Base-by-base conservation (phyloP, 768 basidiomycete species). In the Fomitopsis serialis region DNA sequence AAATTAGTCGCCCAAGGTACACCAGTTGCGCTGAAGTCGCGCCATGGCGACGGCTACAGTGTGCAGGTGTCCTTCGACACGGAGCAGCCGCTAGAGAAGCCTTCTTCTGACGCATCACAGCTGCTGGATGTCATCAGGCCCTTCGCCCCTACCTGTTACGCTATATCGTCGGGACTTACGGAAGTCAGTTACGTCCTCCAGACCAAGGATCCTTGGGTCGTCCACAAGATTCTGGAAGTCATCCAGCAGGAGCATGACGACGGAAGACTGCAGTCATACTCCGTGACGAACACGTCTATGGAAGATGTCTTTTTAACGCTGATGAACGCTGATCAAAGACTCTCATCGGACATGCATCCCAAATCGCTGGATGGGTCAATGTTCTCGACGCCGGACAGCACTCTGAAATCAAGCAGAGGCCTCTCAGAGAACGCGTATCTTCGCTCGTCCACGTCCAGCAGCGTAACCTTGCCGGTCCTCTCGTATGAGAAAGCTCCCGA, bases 231-330 rank as follows among this genome's bases (percentile, higher is more conserved):
- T 13, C 74, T 90, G n/a, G 72, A 74, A 24, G 44, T 81, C 3
- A 67, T 90, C 1, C 81, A 87, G 25, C 54, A 65, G 0, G 73
- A 81, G 34, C 70, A 68, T 35, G 58, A 52, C 5, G 54, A 57
- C 0, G 70, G 74, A 42, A 54, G 64, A 10, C 70, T 88, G 35
- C 61, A 61, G 0, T 81, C 80, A 0, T 87, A 85, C 60, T 84
- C 89, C 51, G 74, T 89, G 22, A 67, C 85, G 22, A 84, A 85
- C 9, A 84, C 88, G 1, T 81, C 87, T 8, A 84, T 92, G 40
- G 89, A 92, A 65, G 87, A 90, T 53, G 85, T 92, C 43, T 92
- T 92, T 71, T 74, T 92, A 19, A 75, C 78, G 42, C 68, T 92
- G 12, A 89, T 90, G 86, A 66, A 67, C 45, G 70, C 75, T 3